Percentiles rank a stretch among this genome's conserved stretches.
These are phyloP conservation scores for Glomus cerebriforme DNA, from an alignment of 192 early-diverging fungal genomes.

Conservation along the genomic window DNA sequence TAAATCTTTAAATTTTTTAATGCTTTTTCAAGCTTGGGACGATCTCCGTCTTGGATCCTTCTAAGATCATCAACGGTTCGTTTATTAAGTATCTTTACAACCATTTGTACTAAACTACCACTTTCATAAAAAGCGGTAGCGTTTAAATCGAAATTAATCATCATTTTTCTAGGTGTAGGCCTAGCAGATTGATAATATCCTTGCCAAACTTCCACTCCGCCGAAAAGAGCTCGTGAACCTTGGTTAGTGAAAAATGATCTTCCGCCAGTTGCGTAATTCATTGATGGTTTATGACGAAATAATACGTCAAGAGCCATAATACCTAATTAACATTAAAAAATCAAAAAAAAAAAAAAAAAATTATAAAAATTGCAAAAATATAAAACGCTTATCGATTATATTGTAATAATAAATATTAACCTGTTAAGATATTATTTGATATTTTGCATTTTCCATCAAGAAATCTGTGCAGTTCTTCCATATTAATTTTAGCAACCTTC, in stretches of 20 bases:
- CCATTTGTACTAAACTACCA: slow-evolving; percentile 69
- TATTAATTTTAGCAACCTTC: slow-evolving; percentile 67
- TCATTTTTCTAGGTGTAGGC: slow-evolving; percentile 57
- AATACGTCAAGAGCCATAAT: slow-evolving; percentile 77
- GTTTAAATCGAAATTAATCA: slow-evolving; percentile 71
- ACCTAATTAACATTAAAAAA: slow-evolving; percentile 6
- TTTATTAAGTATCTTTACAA: slow-evolving; percentile 63
- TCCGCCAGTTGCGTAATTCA: slow-evolving; percentile 74
- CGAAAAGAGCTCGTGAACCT: slow-evolving; percentile 45
- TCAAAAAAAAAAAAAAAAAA: background rate
- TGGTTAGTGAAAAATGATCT: slow-evolving; percentile 89
- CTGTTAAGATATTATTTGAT: slow-evolving; percentile 43
- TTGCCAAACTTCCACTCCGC: slow-evolving; percentile 89
- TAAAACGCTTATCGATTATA: too few species aligned
- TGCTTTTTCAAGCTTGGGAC: slow-evolving; percentile 46
- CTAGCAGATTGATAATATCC: slow-evolving; percentile 88
- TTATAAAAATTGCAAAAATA: background rate
- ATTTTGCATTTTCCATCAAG: slow-evolving; percentile 44
- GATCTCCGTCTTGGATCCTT: slow-evolving; percentile 46
- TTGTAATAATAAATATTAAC: slow-evolving; percentile 30
- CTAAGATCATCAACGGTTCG: slow-evolving; percentile 52
- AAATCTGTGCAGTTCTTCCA: slow-evolving; percentile 61
- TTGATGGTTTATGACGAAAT: slow-evolving; percentile 75
- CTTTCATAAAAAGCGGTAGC: slow-evolving; percentile 67
- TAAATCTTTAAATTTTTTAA: slow-evolving; percentile 57